Conservation (phyloP, 148 eudicot genomes). For the Nepenthes mirabilis region DNA sequence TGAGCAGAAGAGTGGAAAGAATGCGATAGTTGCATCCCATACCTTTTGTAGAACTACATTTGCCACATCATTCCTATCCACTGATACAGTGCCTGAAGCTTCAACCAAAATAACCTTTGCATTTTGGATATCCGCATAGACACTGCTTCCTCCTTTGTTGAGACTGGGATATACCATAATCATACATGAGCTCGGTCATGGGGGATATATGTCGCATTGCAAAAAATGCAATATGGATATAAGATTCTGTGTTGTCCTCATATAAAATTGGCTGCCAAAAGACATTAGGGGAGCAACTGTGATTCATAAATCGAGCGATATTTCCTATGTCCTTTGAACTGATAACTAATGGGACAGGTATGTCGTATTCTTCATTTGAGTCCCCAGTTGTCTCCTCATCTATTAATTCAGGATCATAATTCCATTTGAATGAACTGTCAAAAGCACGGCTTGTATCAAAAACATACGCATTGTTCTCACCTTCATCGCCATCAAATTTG, state of each 20-base stretch:
- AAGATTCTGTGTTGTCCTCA: conserved; percentile 43
- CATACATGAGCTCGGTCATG: conserved; percentile 82
- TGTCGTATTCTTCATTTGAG: conserved; percentile 22
- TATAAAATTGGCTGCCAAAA: conserved; percentile 77
- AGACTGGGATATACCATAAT: conserved; percentile 53
- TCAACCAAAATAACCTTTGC: conserved; percentile 78
- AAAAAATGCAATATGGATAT: conserved; percentile 64
- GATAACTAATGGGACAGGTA: conserved; percentile 54
- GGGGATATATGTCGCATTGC: conserved; percentile 82
- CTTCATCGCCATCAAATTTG: conserved; percentile 25
- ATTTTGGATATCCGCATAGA: conserved; percentile 59
- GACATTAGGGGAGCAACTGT: conserved; percentile 84
- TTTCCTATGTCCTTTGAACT: conserved; percentile 74
- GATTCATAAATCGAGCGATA: conserved; percentile 88
- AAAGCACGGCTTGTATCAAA: conserved; percentile 66
- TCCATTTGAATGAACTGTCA: conserved; percentile 37
- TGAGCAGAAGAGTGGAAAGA: too few relatives aligned
- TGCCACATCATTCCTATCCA: too few relatives aligned
- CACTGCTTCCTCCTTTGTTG: conserved; percentile 64
- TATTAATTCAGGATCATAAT: conserved; percentile 29
- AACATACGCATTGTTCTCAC: conserved; percentile 39
- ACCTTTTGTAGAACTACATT: too few relatives aligned
- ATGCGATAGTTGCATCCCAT: too few relatives aligned
- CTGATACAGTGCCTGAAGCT: not conserved
- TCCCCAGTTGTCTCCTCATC: conserved; percentile 18